Evolutionary conservation across 2,329 filamentous ascomycete species (phyloP).

Genomic region (Aschersonia sp.): DNA sequence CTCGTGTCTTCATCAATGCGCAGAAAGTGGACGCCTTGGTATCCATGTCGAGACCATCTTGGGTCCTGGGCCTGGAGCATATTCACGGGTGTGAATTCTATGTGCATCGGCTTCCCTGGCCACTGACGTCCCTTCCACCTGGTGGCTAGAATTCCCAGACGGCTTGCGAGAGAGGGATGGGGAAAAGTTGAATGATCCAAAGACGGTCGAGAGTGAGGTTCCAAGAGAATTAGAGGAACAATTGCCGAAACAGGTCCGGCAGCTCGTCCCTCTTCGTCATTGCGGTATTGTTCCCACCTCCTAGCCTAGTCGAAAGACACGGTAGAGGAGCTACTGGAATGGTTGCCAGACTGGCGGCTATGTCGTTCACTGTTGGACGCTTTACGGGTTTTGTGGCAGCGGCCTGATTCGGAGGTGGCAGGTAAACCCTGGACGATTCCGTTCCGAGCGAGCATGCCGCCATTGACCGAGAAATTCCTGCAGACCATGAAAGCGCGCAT

Average conservation of each 20-base stretch:
- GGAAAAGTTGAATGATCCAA: background rate
- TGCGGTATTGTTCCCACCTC: background rate
- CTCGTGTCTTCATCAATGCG: too few species aligned
- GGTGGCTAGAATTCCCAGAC: too few species aligned
- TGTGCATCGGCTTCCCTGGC: too few species aligned
- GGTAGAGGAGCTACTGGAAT: constrained; percentile 50
- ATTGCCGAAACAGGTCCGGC: background rate
- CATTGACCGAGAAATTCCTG: constrained; percentile 92
- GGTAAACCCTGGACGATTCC: constrained; percentile 54
- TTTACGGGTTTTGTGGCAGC: constrained; percentile 37
- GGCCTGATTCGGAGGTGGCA: constrained; percentile 30
- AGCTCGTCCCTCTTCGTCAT: constrained; percentile 2
- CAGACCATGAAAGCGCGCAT: constrained; percentile 97
- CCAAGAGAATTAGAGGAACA: background rate
- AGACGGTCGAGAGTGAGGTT: too few species aligned
- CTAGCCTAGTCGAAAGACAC: constrained; percentile 39
- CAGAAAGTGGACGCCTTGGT: too few species aligned
- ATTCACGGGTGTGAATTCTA: too few species aligned
- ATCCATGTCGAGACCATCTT: too few species aligned
- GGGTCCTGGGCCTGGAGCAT: too few species aligned
- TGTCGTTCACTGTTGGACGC: constrained; percentile 29
- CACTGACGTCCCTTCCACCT: too few species aligned
- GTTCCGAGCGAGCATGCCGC: constrained; percentile 70
- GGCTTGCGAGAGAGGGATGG: background rate
- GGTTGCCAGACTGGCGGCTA: constrained; percentile 37